Evolutionary conservation across 2,329 filamentous ascomycete genomes (phyloP), one percentile per base, ranked within the genome.

Genomic region (Trichophyton mentagrophytes): DNA sequence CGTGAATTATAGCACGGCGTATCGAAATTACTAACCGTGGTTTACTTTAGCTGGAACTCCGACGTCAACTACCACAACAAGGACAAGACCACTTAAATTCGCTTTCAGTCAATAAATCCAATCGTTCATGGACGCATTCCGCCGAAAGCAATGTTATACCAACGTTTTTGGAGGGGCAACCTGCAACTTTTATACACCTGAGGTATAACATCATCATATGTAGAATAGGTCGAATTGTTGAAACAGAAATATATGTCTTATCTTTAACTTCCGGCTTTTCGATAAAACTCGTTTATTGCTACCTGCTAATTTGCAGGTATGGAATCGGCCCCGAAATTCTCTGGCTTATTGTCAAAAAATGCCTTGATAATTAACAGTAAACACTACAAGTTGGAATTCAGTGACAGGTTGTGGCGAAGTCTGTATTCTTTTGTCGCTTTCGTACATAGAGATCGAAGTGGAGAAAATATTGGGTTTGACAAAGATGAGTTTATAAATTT

Each of bases 21-120:
- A 15, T 17, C 20, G 11, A 13, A 13, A 69, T 63, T 59, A 38
- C 44, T 61, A 36, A 57, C 53, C 47, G 3, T 17, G 2, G 9
- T 38, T 11, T 20, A 42, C 65, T 27, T 66, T 69, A 90, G 88
- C 87, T 99, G 93, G 93, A 97, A 97, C 79, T 80, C 86, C 67
- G 82, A 81, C 62, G 90, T 96, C 81, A 97, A 97, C 85, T 92
- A 95, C 81, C 90, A 97, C 85, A 90, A 95, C 81, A 88, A 87
- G 80, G 87, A 95, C 80, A 90, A 89, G 83, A 67, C 70, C 56
- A 72, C 71, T 63, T 77, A 73, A 73, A 67, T 59, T 55, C 20
- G 30, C 9, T 36, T 25, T 55, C 51, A 20, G 8, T n/a, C 15
- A 44, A n/a, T 9, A 13, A 55, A 20, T 36, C 22, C 51, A 17